A percentile compares a stretch with the other conserved stretches of the same genome.
Conservation (phyloP, 2,329 filamentous ascomycete genomes). For the Stemphylium beticola region DNA sequence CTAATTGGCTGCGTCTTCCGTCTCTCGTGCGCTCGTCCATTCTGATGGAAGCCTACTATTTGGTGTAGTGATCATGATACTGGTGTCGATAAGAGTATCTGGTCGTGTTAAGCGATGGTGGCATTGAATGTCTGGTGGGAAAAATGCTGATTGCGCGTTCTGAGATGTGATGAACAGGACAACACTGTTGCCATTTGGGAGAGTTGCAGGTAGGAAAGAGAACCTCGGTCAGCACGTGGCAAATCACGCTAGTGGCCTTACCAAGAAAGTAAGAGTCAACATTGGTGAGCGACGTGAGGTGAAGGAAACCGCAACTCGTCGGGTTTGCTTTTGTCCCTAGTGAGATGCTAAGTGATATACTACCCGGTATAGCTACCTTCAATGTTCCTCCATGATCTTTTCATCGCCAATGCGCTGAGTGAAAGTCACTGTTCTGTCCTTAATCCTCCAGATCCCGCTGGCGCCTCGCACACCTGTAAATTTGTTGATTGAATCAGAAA, state of each 20-base stretch:
- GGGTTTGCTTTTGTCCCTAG: neutral
- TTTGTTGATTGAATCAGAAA: neutral
- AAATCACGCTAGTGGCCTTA: neutral
- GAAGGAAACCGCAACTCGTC: neutral
- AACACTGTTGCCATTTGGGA: no score
- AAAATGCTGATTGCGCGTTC: neutral
- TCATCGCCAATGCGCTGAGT: slow-evolving; percentile 46
- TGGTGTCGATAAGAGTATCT: neutral
- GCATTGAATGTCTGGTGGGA: neutral
- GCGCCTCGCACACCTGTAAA: slow-evolving; percentile 37
- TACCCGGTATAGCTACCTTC: neutral
- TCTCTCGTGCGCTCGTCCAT: slow-evolving; percentile 4
- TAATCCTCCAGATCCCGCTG: slow-evolving; percentile 51
- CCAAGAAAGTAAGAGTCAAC: neutral
- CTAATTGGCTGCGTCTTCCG: slow-evolving; percentile 10
- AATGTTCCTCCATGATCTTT: slow-evolving; percentile 44
- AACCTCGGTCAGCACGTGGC: neutral
- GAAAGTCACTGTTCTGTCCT: slow-evolving; percentile 46
- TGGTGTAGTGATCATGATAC: neutral
- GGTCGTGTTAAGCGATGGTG: slow-evolving; percentile 3
- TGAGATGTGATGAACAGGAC: neutral
- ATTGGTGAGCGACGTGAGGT: neutral
- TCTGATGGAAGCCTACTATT: neutral
- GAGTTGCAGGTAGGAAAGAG: neutral
- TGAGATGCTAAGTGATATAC: no score